Base-by-base conservation (phyloP, 768 basidiomycete genomes). In the Tulasnella sp. region DNA sequence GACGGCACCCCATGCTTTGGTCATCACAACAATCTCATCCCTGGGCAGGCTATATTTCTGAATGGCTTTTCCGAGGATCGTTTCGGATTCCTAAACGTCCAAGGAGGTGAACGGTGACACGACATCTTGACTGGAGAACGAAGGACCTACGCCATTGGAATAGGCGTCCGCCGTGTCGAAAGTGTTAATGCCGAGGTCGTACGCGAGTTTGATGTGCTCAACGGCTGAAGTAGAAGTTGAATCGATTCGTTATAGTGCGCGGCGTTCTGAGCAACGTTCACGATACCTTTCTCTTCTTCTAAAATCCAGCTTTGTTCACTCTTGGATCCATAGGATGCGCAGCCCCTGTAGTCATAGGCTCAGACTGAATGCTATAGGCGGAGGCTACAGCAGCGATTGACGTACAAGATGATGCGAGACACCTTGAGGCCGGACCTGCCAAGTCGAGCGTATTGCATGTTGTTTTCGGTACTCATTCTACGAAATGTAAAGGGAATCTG, bases 11-110 rank as follows among this genome's bases (percentile, higher is more conserved):
- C 39, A 29, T 29, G 40, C 71, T 31, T 72, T 72, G 71, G 71
- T 72, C 71, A 72, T 72, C 36, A 72, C 71, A 3, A 72, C 71
- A 31, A 72, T 72, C 71, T 72, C 71, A 40, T 72, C 71, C 39
- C 86, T 22, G 7, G 49, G 49, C n/a, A 49, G 22, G n/a, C 9
- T 49, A 49, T 49, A 7, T 8, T 49, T 49, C 71, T 72, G 49
- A 29, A 72, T 72, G n/a, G 71, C 71, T 29, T 49, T 45, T 39
- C 71, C 71, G 25, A 72, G 71, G 29, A 72, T 29, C 7, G 19
- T 45, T 49, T 72, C 71, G 0, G 71, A 72, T 6, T 49, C 49
- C 49, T 49, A 68, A 3, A 22, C 29, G 29, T 22, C 5, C 22
- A 34, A 7, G 15, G n/a, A 22, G 34, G 67, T 39, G 67, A 34